Evolutionary conservation across 257 asterid species (phyloP), one percentile per base, ranked within the genome.

Genomic region (Solanum arcanum): DNA sequence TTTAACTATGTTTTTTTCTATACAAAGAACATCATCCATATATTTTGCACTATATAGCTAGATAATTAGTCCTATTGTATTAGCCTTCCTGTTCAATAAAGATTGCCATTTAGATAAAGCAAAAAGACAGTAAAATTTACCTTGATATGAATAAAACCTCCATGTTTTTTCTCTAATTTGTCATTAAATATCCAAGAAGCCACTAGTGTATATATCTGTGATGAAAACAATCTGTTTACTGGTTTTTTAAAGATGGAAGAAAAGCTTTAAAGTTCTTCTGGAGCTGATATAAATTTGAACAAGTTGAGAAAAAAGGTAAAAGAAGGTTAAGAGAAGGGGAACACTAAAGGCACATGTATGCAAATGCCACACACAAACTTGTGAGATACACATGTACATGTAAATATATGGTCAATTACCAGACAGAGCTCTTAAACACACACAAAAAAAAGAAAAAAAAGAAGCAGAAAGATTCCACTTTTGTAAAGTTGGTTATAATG

Each of bases 321-420:
- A 78, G 60, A 9, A 77, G 83, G 62, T n/a, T 76, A n/a, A 77
- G 62, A 76, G 83, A 20, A 16, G 52, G 62, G 83, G 39, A 78
- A 78, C 42, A 27, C 6, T 27, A 78, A 46, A 46, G 84, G 41
- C 66, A 78, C 85, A 81, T 81, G 85, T 49, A 49, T 81, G 85
- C 85, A 81, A 81, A 81, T 81, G 85, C 85, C 49, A 49, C 69
- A 81, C 85, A 81, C 70, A 81, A 81, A 81, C 69, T 81, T 49
- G 16, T 25, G 44, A 42, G 60, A 76, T 76, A 76, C 83, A 42
- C 83, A 76, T 76, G 83, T 76, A 74, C 27, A 46, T 49, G 46
- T 31, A 47, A 81, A 81, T 81, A 47, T 15, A 20, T n/a, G 18
- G 35, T 76, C 35, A 76, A 76, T 76, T 52, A 76, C 83, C 82